These are phyloP conservation scores for Cyphellophora europaea DNA, from an alignment of 2,329 filamentous ascomycete genomes.

Conservation along the genomic window DNA sequence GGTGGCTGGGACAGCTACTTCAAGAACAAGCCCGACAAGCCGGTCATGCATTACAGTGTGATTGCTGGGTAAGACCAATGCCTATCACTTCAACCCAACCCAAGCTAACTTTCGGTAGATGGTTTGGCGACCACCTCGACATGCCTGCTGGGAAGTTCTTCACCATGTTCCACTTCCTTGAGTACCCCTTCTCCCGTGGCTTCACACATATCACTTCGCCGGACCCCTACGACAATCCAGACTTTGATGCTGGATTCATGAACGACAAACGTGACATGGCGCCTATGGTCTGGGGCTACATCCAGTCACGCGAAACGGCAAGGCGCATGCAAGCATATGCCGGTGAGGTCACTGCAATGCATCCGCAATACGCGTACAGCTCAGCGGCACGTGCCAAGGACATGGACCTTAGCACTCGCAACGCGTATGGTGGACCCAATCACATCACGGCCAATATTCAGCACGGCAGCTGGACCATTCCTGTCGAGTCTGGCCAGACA, in stretches of 20 bases:
- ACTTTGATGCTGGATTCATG: slow-evolving; percentile 78
- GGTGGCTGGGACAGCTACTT: slow-evolving; percentile 74
- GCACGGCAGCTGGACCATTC: slow-evolving; percentile 62
- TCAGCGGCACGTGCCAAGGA: slow-evolving; percentile 61
- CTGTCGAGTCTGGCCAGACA: slow-evolving; percentile 45
- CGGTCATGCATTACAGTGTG: slow-evolving; percentile 76
- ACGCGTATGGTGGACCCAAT: slow-evolving; percentile 63
- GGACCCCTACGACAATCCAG: slow-evolving; percentile 63
- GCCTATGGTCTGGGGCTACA: slow-evolving; percentile 76
- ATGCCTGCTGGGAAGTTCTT: slow-evolving; percentile 73
- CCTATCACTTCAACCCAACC: not conserved
- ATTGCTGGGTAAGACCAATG: slow-evolving; percentile 55
- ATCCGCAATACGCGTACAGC: slow-evolving; percentile 64
- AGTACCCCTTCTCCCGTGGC: slow-evolving; percentile 59
- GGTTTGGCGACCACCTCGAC: slow-evolving; percentile 40
- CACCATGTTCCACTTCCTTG: slow-evolving; percentile 72
- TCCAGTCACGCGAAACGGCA: slow-evolving; percentile 72
- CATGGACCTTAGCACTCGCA: slow-evolving; percentile 66
- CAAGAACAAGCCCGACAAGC: slow-evolving; percentile 76
- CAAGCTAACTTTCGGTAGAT: slow-evolving; percentile 40
- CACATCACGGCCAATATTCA: slow-evolving; percentile 64
- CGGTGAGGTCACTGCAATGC: slow-evolving; percentile 57
- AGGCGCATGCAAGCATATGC: slow-evolving; percentile 69
- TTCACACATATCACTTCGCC: slow-evolving; percentile 61
- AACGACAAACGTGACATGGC: slow-evolving; percentile 79